A percentile compares a stretch with the other conserved stretches of the same genome.
Conservation (phyloP, 306 rosid species). For the Quercus wislizeni region DNA sequence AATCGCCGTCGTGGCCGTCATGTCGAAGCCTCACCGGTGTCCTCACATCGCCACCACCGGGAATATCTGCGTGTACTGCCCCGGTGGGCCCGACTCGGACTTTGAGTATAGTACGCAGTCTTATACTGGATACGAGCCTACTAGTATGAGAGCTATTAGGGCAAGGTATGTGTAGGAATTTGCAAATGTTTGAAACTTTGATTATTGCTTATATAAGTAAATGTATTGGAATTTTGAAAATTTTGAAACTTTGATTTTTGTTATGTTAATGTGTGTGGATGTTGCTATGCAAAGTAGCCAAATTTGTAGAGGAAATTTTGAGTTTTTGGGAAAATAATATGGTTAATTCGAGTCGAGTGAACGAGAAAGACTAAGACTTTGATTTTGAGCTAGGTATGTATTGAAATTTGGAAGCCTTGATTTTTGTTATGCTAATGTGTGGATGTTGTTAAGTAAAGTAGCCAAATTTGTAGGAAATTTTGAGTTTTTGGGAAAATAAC, state of each 20-base stretch:
- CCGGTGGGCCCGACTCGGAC: slow-evolving; percentile 96
- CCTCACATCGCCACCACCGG: slow-evolving; percentile 98
- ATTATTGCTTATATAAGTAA: not conserved
- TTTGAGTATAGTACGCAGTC: slow-evolving; percentile 97
- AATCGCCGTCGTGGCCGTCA: slow-evolving; percentile 93
- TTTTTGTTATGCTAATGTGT: not conserved
- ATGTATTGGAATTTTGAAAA: not conserved
- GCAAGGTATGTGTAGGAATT: slow-evolving; percentile 52
- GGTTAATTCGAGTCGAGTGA: accelerated
- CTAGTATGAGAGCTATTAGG: slow-evolving; percentile 97
- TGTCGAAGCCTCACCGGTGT: slow-evolving; percentile 97
- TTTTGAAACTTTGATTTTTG: not conserved
- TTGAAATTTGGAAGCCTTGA: not conserved
- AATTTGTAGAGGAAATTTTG: not conserved
- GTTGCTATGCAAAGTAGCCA: not conserved
- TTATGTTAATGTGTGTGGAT: not conserved
- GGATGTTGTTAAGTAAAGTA: not conserved
- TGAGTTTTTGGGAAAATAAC: no score
- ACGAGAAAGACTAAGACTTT: no score
- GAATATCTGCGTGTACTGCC: slow-evolving; percentile 94
- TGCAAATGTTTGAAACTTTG: not conserved
- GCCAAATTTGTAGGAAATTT: not conserved
- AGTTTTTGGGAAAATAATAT: no score
- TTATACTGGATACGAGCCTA: slow-evolving; percentile 97
- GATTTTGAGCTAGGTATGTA: no score